A percentile compares a stretch with the other conserved stretches of the same genome.
Conservation (phyloP, 1,284 basidiomycete genomes). For the Ceratorhiza oryzae-sativae region DNA sequence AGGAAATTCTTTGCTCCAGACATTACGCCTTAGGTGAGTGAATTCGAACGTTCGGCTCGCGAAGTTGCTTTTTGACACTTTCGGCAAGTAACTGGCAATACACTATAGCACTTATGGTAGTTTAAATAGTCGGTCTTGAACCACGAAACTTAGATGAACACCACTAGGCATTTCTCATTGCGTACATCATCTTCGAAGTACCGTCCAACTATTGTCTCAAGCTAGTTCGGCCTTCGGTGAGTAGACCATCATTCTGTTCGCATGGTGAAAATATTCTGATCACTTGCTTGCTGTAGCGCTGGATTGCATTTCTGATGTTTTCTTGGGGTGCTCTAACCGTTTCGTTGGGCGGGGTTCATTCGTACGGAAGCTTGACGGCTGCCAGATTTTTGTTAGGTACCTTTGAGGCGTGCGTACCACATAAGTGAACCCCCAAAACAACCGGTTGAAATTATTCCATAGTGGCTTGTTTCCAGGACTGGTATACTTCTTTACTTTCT, state of each 20-base stretch:
- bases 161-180: slow-evolving; percentile 19
- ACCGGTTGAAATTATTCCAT: background rate
- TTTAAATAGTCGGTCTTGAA: too few relatives aligned
- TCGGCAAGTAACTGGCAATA: slow-evolving; percentile 43
- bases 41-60: too few relatives aligned
- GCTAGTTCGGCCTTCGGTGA: slow-evolving; percentile 16
- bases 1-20: slow-evolving; percentile 24
- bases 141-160: too few relatives aligned
- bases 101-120: too few relatives aligned
- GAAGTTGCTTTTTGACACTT: too few relatives aligned
- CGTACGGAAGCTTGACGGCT: slow-evolving; percentile 20
- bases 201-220: slow-evolving; percentile 35
- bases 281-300: background rate
- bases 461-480: slow-evolving; percentile 34
- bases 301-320: slow-evolving; percentile 31
- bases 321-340: slow-evolving; percentile 15
- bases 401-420: slow-evolving; percentile 13
- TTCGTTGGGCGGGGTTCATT: slow-evolving; percentile 15
- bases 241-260: background rate
- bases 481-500: slow-evolving; percentile 50
- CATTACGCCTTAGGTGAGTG: slow-evolving; percentile 7
- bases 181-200: slow-evolving; percentile 14
- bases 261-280: too few relatives aligned
- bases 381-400: slow-evolving; percentile 20
- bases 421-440: too few relatives aligned